phyloP scores from a whole-genome alignment of 805 yeast genomes.

The Helenozyma baotianmanensis region DNA sequence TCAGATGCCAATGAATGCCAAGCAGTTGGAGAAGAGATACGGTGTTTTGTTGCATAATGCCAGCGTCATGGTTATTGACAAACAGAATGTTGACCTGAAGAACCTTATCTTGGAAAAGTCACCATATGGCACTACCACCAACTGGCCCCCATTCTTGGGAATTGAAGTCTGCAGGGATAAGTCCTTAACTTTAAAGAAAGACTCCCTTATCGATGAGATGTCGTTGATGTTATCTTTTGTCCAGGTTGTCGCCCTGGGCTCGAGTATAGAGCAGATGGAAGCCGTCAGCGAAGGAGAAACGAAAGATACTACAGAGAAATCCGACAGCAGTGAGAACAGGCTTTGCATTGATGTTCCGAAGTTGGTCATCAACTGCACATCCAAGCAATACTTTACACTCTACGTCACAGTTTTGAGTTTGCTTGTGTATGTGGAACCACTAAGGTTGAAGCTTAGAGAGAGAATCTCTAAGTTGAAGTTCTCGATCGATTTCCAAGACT shows the following conservation, averaged over 20 bases:
- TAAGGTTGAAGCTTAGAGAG: conserved; percentile 51
- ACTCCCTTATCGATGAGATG: conserved; percentile 58
- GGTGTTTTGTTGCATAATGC: conserved; percentile 69
- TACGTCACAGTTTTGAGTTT: conserved; percentile 60
- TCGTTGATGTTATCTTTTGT: conserved; percentile 61
- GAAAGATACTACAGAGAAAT: conserved; percentile 3
- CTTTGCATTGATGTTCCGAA: conserved; percentile 66
- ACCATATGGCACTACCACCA: conserved; percentile 56
- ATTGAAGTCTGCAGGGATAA: conserved; percentile 59
- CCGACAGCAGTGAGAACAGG: conserved; percentile 22
- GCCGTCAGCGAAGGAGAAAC: conserved; percentile 1
- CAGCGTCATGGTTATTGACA: conserved; percentile 62
- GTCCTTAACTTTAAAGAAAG: conserved; percentile 38
- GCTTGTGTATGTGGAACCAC: conserved; percentile 71
- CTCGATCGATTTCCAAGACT: conserved; percentile 65
- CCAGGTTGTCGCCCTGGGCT: conserved; percentile 27
- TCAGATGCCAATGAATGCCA: conserved; percentile 32
- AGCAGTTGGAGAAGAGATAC: conserved; percentile 53
- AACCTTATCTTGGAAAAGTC: conserved; percentile 42
- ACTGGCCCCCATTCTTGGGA: conserved; percentile 93
- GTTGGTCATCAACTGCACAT: conserved; percentile 63
- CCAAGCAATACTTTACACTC: conserved; percentile 65
- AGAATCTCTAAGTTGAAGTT: conserved; percentile 62
- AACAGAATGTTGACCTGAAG: conserved; percentile 33
- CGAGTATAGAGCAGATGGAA: conserved; percentile 10